Evolutionary conservation across 371 early-diverging fungal genomes (phyloP).

Genomic region (Saksenaea oblongispora): DNA sequence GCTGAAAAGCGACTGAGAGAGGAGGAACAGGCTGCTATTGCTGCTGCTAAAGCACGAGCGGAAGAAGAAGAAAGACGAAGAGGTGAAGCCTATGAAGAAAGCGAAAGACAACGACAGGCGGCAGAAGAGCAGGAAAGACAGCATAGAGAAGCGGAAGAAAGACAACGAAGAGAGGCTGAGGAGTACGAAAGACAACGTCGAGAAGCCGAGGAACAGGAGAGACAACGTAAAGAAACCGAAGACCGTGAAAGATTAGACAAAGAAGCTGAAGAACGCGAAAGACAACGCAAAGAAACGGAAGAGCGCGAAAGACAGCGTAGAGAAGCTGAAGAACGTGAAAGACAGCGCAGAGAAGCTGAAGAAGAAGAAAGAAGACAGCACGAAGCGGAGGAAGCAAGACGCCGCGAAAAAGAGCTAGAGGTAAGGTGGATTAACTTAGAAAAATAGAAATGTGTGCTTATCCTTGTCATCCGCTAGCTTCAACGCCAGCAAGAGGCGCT

Average conservation of each 20-base stretch:
- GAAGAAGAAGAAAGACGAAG: constrained; percentile 15
- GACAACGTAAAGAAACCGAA: constrained; percentile 4
- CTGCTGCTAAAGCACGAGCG: constrained; percentile 14
- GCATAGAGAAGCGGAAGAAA: constrained; percentile 18
- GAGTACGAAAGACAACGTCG: constrained; percentile 40
- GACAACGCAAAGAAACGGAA: constrained; percentile 5
- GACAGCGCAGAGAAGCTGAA: constrained; percentile 25
- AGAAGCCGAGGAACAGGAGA: constrained; percentile 27
- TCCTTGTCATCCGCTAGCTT: background rate
- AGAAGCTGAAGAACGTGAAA: constrained; percentile 25
- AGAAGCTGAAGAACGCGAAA: constrained; percentile 18
- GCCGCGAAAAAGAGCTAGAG: constrained; percentile 3
- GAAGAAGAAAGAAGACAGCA: constrained; percentile 24
- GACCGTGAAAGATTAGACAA: constrained; percentile 21
- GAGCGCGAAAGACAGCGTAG: constrained; percentile 17
- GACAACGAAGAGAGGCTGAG: constrained; percentile 15
- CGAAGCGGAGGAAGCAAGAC: constrained; percentile 15
- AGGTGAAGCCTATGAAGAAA: constrained; percentile 22
- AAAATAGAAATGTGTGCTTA: background rate
- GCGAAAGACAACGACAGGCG: constrained; percentile 8
- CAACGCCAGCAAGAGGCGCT: constrained; percentile 11
- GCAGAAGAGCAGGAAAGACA: constrained; percentile 27
- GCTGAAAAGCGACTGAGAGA: constrained; percentile 17
- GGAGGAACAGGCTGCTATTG: constrained; percentile 6
- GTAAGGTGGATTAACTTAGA: background rate